A percentile compares a stretch with the other conserved stretches of the same genome.
Evolutionary conservation across 2,329 filamentous ascomycete genomes (phyloP).

Genomic region (Rhynchosporium graminicola): DNA sequence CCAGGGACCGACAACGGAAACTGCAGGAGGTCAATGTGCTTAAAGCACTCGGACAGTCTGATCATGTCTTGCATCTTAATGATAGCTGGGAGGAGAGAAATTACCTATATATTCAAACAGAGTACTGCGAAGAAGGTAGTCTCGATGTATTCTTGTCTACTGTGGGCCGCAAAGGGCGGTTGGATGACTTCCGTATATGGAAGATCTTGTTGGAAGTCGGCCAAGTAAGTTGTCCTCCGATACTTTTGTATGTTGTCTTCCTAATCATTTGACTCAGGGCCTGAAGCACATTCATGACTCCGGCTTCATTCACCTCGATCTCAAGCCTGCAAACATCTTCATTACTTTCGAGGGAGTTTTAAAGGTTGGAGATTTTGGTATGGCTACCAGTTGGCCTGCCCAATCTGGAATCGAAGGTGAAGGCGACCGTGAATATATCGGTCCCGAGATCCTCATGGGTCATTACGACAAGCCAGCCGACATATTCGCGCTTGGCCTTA

Average conservation of each 20-base stretch:
- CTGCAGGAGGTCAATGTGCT: slow-evolving; percentile 82
- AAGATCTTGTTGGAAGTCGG: slow-evolving; percentile 90
- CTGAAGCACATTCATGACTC: slow-evolving; percentile 86
- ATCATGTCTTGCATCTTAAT: slow-evolving; percentile 82
- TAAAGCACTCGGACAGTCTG: slow-evolving; percentile 72
- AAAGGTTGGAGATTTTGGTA: slow-evolving; percentile 84
- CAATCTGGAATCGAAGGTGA: slow-evolving; percentile 80
- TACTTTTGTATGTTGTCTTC: slow-evolving; percentile 6
- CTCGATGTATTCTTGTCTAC: slow-evolving; percentile 82
- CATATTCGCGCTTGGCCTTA: slow-evolving; percentile 90
- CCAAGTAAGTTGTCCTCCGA: slow-evolving; percentile 58
- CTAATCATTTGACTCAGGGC: slow-evolving; percentile 57
- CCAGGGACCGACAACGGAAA: slow-evolving; percentile 78
- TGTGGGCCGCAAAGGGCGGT: slow-evolving; percentile 77
- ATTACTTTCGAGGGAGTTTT: slow-evolving; percentile 79
- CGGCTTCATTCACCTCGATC: slow-evolving; percentile 81
- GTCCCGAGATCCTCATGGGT: slow-evolving; percentile 85
- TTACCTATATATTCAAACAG: slow-evolving; percentile 94
- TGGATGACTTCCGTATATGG: slow-evolving; percentile 98
- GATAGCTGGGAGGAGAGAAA: slow-evolving; percentile 85
- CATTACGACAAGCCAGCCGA: slow-evolving; percentile 89
- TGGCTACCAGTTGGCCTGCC: slow-evolving; percentile 79
- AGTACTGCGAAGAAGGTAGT: slow-evolving; percentile 93
- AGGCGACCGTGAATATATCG: slow-evolving; percentile 95
- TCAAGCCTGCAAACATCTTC: slow-evolving; percentile 84